Conservation (phyloP, 441 rosid species). For the Aleurites moluccanus region DNA sequence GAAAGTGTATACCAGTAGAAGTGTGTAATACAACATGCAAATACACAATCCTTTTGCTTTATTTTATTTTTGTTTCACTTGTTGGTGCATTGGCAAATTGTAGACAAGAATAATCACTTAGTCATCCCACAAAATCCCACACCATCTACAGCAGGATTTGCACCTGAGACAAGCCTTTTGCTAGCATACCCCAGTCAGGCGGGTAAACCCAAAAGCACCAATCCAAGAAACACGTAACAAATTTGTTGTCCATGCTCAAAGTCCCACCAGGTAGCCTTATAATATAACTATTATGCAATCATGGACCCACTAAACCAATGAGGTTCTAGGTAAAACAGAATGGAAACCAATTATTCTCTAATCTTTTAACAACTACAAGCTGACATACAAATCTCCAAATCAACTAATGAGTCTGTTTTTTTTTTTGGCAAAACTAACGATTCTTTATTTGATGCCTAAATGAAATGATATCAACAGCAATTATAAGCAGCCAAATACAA, state of each 20-base stretch:
- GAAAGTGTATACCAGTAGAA: not conserved
- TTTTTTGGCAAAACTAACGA: too few species aligned
- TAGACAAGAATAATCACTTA: not conserved
- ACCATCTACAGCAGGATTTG: not conserved
- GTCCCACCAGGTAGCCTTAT: not conserved
- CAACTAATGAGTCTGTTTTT: not conserved
- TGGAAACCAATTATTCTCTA: not conserved
- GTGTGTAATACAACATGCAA: not conserved
- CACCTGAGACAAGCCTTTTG: not conserved
- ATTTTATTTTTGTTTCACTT: not conserved
- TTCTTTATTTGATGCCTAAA: not conserved
- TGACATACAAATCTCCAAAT: not conserved
- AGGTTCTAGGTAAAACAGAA: not conserved
- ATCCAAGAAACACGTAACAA: not conserved
- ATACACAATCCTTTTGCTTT: not conserved
- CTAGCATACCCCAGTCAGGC: not conserved
- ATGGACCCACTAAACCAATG: not conserved
- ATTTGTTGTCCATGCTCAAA: not conserved
- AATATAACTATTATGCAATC: not conserved
- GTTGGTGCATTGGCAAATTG: not conserved
- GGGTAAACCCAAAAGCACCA: not conserved
- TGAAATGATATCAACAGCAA: not conserved
- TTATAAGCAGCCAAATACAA: not conserved
- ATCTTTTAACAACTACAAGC: not conserved
- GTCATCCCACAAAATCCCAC: not conserved